Base-by-base conservation (phyloP, 164 flowering plant species). In the Hamamelis virginiana region DNA sequence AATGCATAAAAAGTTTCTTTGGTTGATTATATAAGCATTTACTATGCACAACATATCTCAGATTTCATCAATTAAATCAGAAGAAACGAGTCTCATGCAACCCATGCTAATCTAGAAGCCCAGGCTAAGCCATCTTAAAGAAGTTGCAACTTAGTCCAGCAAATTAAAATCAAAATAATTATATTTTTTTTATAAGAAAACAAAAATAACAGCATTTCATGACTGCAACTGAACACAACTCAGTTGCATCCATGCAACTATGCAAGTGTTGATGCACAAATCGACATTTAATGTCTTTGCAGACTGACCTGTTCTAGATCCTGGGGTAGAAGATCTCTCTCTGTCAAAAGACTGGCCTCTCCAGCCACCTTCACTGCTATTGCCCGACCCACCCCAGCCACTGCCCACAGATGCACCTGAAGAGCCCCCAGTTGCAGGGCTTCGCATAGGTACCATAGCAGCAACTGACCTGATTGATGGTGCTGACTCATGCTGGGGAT, bases 401-500 rank as follows among this genome's bases (percentile, higher is more conserved):
- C 83, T 52, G 21, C 76, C 82, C 1, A 43, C 70, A 55, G 81
- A 71, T 58, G 69, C 72, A 5, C 82, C 85, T 41, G 89, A 82
- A 5, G 85, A 81, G 33, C 88, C 91, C 21, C 94, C 94, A 67
- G 74, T 65, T 58, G 92, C 96, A 69, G 94, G 93, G 78, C 98
- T 91, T 63, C 85, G 83, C 91, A 92, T 85, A 28, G 99, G 99
- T 9, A 95, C 97, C 92, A 84, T 87, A 2, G 99, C 97, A 76
- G 98, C 98, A 70, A 88, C 91, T 43, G 97, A 88, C 55, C 91
- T 82, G 22, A 89, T 78, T n/a, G 96, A 87, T 62, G 78, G 96
- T 1, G 77, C 82, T 15, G 88, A 79, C 0, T 84, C 96, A 66
- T 70, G 84, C 56, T 69, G 83, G 1, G 90, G 83, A 73, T 92